These are phyloP conservation scores for Pseudocercospora musae DNA, from an alignment of 2,329 filamentous ascomycete genomes.

Conservation along the genomic window DNA sequence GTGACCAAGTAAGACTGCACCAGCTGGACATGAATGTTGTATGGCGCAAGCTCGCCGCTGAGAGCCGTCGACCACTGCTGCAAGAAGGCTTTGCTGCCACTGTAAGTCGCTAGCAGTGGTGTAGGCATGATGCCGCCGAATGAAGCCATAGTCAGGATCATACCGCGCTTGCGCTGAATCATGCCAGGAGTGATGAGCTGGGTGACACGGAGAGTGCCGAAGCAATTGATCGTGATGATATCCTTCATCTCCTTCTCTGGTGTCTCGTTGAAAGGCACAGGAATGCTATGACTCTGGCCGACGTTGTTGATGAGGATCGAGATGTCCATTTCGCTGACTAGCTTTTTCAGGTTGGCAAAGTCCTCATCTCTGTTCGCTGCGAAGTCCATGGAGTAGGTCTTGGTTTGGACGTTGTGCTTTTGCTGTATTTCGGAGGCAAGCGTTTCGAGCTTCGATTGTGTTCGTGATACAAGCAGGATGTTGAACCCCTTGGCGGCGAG, in stretches of 20 bases:
- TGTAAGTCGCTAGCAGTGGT: conserved; percentile 91
- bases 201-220: conserved; percentile 83
- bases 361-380: conserved; percentile 73
- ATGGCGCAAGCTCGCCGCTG: conserved; percentile 73
- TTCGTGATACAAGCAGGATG: conserved; percentile 89
- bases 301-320: conserved; percentile 95
- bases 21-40: conserved; percentile 85
- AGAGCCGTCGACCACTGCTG: conserved; percentile 93
- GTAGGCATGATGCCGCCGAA: conserved; percentile 92
- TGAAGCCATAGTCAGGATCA: conserved; percentile 96
- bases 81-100: conserved; percentile 94
- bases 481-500: conserved; percentile 92
- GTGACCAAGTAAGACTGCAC: conserved; percentile 91
- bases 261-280: conserved; percentile 82
- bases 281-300: conserved; percentile 88
- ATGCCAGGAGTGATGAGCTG: conserved; percentile 81
- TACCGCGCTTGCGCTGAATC: conserved; percentile 75
- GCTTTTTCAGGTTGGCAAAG: conserved; percentile 67
- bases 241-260: conserved; percentile 74
- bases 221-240: conserved; percentile 94
- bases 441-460: conserved; percentile 80
- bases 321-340: conserved; percentile 66
- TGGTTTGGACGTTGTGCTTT: conserved; percentile 69
- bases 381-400: conserved; percentile 89
- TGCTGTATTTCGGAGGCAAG: conserved; percentile 72